Base-by-base conservation (phyloP, 768 basidiomycete genomes). In the Pisolithus albus region DNA sequence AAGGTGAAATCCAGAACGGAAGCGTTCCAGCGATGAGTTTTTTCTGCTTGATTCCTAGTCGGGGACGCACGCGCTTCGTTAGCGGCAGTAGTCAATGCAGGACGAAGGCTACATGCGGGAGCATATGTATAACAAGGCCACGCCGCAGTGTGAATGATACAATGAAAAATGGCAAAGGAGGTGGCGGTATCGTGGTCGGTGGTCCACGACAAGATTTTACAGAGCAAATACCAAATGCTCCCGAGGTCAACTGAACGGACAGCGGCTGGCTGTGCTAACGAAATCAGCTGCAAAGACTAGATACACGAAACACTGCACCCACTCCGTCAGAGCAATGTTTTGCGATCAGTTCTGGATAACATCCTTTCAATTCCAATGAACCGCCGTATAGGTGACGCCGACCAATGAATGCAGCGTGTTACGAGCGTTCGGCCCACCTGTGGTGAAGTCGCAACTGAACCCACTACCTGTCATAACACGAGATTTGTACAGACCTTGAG, bases 51-150 rank as follows among this genome's bases (percentile, higher is more conserved):
- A 71, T 76, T 6, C 88, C 91, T 5, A 92, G 76, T 52, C 83
- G 79, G 2, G 84, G 80, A 42, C 88, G 83, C 18, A 82, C 74
- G 26, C 69, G 70, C 15, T 83, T 80, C 37, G 82, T 72, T 11
- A 75, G 67, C 40, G 69, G 64, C 39, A 92, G 68, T 21, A 92
- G 68, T 52, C 75, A 81, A 30, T 80, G 74, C 11, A 94, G 73
- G 50, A 84, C 63, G 56, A 78, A 67, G 44, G 81, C 71, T 1
- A 94, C 74, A 57, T 90, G 88, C 3, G 92, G 91, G 8, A 94
- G 74, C 2, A 80, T 79, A 41, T 76, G 72, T 5, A 77, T 59
- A 21, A 91, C 74, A 36, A 96, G 76, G 61, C 94, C 92, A 21
- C 89, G 78, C 10, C 92, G 82, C 24, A 88, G 77, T n/a, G n/a